Evolutionary conservation across 2,329 filamentous ascomycete species (phyloP).

Genomic region (Furcasterigmium furcatum): DNA sequence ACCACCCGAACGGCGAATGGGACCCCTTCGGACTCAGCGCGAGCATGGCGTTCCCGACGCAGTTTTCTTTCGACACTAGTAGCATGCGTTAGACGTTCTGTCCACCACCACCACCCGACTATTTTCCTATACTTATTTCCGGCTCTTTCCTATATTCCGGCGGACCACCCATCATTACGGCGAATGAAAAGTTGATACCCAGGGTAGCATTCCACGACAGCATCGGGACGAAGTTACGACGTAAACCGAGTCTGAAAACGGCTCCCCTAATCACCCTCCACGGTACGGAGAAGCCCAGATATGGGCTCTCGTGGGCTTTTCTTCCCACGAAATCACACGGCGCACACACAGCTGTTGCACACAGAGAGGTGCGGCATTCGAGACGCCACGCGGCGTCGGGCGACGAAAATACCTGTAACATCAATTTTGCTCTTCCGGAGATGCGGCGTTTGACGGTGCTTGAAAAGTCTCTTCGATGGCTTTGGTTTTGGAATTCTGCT

Average conservation of each 20-base stretch:
- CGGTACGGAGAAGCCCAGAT: constrained; percentile 7
- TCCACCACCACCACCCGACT: background rate
- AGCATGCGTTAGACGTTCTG: constrained; percentile 38
- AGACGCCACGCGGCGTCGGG: background rate
- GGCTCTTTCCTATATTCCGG: background rate
- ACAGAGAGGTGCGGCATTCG: background rate
- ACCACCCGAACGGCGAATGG: constrained; percentile 77
- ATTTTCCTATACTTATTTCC: background rate
- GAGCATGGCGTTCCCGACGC: constrained; percentile 91
- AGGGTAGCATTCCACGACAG: constrained; percentile 12
- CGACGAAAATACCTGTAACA: background rate
- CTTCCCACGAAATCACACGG: constrained; percentile 1
- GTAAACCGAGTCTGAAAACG: constrained; percentile 3
- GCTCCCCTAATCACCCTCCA: constrained; percentile 3
- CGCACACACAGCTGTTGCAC: background rate
- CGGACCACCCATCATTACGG: constrained; percentile 4
- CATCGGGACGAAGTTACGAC: constrained; percentile 11
- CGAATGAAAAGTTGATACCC: constrained; percentile 14
- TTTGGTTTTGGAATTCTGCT: background rate
- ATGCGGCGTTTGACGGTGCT: background rate
- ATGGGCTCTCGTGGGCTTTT: constrained; percentile 6
- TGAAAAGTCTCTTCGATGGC: background rate
- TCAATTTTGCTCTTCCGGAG: background rate
- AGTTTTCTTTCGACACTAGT: constrained; percentile 70
- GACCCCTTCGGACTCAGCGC: constrained; percentile 92